Conservation (phyloP, 768 basidiomycete genomes). For the Sporobolomyces pararoseus region DNA sequence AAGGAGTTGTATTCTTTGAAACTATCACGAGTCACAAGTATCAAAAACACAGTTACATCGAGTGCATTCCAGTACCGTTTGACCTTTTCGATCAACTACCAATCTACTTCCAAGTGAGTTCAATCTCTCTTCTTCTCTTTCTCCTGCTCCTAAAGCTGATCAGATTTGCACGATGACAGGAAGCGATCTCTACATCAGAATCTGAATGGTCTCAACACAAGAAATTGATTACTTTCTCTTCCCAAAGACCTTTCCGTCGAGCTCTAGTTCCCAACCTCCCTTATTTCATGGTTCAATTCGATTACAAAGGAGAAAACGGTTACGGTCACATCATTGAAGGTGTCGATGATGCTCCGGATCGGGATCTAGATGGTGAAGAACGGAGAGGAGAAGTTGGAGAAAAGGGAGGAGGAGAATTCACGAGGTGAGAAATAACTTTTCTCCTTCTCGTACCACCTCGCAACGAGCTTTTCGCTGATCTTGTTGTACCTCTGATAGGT, state of each 20-base stretch:
- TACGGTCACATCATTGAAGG: constrained; percentile 99
- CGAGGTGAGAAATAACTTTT: constrained; percentile 57
- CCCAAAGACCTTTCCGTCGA: constrained; percentile 83
- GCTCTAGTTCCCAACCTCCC: constrained; percentile 95
- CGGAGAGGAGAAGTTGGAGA: constrained; percentile 63
- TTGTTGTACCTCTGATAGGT: constrained; percentile 54
- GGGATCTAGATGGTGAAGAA: constrained; percentile 63
- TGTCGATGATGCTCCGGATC: constrained; percentile 60
- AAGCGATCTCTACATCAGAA: constrained; percentile 89
- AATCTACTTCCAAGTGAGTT: constrained; percentile 79
- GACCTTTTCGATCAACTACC: constrained; percentile 79
- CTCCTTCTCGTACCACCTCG: neutral
- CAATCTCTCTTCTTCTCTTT: neutral
- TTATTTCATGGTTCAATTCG: constrained; percentile 98
- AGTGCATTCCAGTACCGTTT: constrained; percentile 89
- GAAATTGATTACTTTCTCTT: constrained; percentile 89
- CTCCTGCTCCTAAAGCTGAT: constrained; percentile 3
- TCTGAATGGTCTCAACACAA: constrained; percentile 98
- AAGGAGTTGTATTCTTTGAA: constrained; percentile 92
- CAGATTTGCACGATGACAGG: constrained; percentile 53
- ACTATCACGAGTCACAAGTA: constrained; percentile 79
- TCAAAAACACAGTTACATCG: constrained; percentile 89
- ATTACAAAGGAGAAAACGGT: constrained; percentile 91
- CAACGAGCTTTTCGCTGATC: neutral
- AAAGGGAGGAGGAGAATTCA: constrained; percentile 87